Conservation (phyloP, 345 rosid species). For the Linum trigynum region DNA sequence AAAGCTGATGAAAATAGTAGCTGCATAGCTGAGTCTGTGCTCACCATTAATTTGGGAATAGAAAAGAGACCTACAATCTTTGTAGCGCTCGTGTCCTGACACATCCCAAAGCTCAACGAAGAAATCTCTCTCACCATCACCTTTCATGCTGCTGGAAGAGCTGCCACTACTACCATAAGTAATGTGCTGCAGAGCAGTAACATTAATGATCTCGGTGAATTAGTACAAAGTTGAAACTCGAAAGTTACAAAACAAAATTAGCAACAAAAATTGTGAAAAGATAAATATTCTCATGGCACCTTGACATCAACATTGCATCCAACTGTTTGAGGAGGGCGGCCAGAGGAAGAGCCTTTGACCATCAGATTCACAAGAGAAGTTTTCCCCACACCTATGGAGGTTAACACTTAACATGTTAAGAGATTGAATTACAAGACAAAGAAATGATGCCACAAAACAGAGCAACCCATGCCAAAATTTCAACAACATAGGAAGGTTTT, state of each 20-base stretch:
- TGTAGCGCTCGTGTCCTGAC: constrained; percentile 95
- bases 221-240: constrained; percentile 12
- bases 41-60: constrained; percentile 92
- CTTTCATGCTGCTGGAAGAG: constrained; percentile 83
- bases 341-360: constrained; percentile 56
- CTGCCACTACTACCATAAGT: constrained; percentile 73
- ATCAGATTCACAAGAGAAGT: constrained; percentile 85
- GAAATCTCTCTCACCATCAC: constrained; percentile 92
- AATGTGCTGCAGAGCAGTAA: constrained; percentile 40
- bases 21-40: constrained; percentile 4
- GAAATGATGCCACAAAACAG: not conserved
- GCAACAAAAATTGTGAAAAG: not conserved
- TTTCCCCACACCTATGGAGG: constrained; percentile 75
- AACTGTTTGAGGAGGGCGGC: constrained; percentile 87
- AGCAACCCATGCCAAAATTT: not conserved
- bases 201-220: constrained; percentile 13
- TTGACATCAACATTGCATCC: constrained; percentile 95
- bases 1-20: not conserved
- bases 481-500: not conserved
- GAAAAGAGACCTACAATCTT: constrained; percentile 88
- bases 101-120: constrained; percentile 99
- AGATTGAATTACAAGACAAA: constrained; percentile 8
- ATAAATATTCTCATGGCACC: constrained; percentile 27
- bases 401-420: not conserved
- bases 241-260: too few relatives aligned